Conservation (phyloP, 257 asterid species). For the Salvia rosmarinus region DNA sequence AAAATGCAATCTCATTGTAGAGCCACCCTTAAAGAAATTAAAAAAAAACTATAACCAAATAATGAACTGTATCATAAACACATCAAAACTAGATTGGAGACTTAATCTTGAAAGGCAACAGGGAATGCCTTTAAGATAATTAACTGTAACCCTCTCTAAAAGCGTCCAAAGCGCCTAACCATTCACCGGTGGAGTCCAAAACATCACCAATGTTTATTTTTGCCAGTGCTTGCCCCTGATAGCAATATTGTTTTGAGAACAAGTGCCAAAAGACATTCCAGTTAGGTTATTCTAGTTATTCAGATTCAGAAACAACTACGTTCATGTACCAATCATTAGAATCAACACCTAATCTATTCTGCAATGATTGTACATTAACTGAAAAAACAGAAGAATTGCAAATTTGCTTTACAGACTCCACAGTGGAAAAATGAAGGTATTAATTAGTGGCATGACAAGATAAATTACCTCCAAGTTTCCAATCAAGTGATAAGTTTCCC, state of each 20-base stretch:
- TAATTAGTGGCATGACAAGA: constrained; percentile 11
- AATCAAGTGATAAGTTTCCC: constrained; percentile 67
- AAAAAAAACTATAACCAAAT: no score
- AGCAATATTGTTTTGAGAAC: constrained; percentile 34
- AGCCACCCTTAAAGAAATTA: no score
- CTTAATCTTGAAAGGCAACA: constrained; percentile 15
- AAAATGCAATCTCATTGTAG: no score
- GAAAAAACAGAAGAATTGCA: constrained; percentile 10
- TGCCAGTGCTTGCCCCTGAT: constrained; percentile 90
- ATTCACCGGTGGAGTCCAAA: constrained; percentile 77
- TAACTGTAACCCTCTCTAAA: constrained; percentile 80
- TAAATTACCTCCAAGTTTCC: constrained; percentile 87
- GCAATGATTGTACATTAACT: constrained; percentile 9
- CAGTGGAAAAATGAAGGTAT: constrained; percentile 28
- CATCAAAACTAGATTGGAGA: neutral
- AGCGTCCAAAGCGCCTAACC: constrained; percentile 71
- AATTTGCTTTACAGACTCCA: neutral
- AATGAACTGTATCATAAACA: neutral
- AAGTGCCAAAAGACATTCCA: constrained; percentile 10
- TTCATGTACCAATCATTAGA: constrained; percentile 18
- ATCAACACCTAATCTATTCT: constrained; percentile 7
- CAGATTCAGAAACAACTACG: constrained; percentile 7
- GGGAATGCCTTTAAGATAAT: constrained; percentile 32
- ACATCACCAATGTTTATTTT: constrained; percentile 79
- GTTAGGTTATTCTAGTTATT: constrained; percentile 13